phyloP scores from a whole-genome alignment of 2,329 filamentous ascomycete species.

The Tolypocladium capitatum region DNA sequence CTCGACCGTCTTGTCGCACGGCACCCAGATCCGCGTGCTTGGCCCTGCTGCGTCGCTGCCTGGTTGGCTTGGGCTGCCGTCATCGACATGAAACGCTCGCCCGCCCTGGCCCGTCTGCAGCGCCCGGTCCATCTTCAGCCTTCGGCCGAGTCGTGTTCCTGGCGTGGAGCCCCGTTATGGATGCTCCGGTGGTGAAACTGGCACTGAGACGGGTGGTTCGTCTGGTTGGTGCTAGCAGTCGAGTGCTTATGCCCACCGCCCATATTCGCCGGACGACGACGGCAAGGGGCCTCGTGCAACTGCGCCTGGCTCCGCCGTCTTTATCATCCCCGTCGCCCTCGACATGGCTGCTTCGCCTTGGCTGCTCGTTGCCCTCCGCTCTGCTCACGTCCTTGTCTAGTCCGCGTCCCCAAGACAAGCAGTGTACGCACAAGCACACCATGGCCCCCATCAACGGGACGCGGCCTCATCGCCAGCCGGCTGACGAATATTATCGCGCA shows the following conservation, averaged over 20 bases:
- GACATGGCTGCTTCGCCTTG: too few species aligned
- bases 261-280: too few species aligned
- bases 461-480: not conserved
- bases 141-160: too few species aligned
- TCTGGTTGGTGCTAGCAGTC: not conserved
- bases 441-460: constrained; percentile 2
- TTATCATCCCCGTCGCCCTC: not conserved
- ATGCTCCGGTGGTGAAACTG: not conserved
- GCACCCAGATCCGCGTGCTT: too few species aligned
- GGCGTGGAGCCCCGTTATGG: not conserved
- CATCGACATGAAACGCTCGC: not conserved
- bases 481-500: not conserved
- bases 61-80: not conserved
- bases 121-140: not conserved
- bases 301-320: not conserved
- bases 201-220: not conserved
- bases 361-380: not conserved
- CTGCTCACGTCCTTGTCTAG: not conserved
- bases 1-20: not conserved
- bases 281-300: too few species aligned
- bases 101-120: not conserved
- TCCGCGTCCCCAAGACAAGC: not conserved
- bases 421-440: not conserved
- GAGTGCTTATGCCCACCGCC: too few species aligned
- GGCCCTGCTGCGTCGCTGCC: too few species aligned